Base-by-base conservation (phyloP, 2,329 filamentous ascomycete genomes). In the Calonectria crousiana region DNA sequence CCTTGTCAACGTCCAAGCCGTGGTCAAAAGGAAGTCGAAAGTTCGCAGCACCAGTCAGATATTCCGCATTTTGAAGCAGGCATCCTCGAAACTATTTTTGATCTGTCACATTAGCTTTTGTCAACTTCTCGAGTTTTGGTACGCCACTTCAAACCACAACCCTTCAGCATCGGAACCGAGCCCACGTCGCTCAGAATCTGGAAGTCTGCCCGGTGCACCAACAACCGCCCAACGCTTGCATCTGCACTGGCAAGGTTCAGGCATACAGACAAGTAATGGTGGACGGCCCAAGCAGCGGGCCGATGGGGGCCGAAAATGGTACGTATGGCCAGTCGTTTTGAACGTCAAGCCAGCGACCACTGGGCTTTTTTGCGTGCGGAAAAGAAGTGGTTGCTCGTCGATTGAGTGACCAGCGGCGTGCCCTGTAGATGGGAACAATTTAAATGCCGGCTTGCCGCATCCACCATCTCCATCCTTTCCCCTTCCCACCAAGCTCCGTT, bases 231-330 rank as follows among this genome's bases (percentile, higher is more conserved):
- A 51, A n/a, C 38, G 32, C 62, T 23, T 38, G 38, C 38, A 67
- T 10, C 51, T 68, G 66, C 71, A 68, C 23, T 58, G 47, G 62
- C 65, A 69, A 49, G 47, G 26, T 38, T 62, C 36, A 53, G 44
- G 44, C 52, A 36, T 53, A 41, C n/a, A 26, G 10, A 26, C 44
- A 52, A 49, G 51, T 41, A 67, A 73, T 30, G 60, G 67, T 49
- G 44, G 36, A 41, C 60, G 32, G 67, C 49, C 56, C 28, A 49
- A 64, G 49, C 10, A 44, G 38, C 53, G 49, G 49, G 49, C 11
- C 44, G 26, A 44, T 58, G 71, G 67, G 70, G 67, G 71, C 71
- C 60, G 44, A 68, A 41, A 49, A 32, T n/a, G 41, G 51, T 38
- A 34, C 58, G 58, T 66, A 52, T 14, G 41, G 52, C 41, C 32